phyloP scores from a whole-genome alignment of 805 yeast species.

The Naumovozyma castellii region DNA sequence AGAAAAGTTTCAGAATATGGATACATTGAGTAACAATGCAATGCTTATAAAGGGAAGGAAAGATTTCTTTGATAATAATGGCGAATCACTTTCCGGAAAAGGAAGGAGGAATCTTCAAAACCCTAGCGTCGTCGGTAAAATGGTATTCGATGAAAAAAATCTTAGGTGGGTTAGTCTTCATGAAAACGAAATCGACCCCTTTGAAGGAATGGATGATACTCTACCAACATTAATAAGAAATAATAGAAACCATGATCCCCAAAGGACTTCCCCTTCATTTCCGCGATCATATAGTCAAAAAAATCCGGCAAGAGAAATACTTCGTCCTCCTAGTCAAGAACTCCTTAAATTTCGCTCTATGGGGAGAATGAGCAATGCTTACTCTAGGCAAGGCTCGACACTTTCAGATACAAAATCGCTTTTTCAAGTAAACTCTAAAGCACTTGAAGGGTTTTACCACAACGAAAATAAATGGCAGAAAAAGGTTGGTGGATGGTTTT shows the following conservation, averaged over 20 bases:
- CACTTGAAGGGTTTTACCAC: slow-evolving; percentile 25
- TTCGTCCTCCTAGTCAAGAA: not conserved
- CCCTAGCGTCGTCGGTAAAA: slow-evolving; percentile 24
- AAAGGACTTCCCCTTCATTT: slow-evolving; percentile 13
- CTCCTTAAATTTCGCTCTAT: not conserved
- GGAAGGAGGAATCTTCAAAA: slow-evolving; percentile 7
- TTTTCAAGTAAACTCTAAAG: slow-evolving; percentile 10
- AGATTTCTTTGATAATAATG: not conserved
- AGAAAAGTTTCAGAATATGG: slow-evolving; percentile 19
- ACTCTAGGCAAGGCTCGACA: not conserved
- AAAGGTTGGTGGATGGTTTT: slow-evolving; percentile 27
- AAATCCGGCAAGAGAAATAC: not conserved
- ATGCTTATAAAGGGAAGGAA: slow-evolving; percentile 12
- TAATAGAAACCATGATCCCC: not conserved
- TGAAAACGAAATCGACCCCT: slow-evolving; percentile 25
- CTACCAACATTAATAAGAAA: slow-evolving; percentile 3
- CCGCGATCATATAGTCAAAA: slow-evolving; percentile 20
- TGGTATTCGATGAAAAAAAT: slow-evolving; percentile 29
- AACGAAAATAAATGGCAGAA: slow-evolving; percentile 29
- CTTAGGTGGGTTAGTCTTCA: slow-evolving; percentile 27
- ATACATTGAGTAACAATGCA: slow-evolving; percentile 17
- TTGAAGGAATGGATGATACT: slow-evolving; percentile 21
- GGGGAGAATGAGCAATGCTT: not conserved
- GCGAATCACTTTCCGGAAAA: slow-evolving; percentile 2
- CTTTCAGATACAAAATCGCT: not conserved